Percentiles rank a stretch among this genome's conserved stretches.
These are phyloP conservation scores for Spergularia azorica DNA, from an alignment of 179 eudicot species.

Conservation along the genomic window DNA sequence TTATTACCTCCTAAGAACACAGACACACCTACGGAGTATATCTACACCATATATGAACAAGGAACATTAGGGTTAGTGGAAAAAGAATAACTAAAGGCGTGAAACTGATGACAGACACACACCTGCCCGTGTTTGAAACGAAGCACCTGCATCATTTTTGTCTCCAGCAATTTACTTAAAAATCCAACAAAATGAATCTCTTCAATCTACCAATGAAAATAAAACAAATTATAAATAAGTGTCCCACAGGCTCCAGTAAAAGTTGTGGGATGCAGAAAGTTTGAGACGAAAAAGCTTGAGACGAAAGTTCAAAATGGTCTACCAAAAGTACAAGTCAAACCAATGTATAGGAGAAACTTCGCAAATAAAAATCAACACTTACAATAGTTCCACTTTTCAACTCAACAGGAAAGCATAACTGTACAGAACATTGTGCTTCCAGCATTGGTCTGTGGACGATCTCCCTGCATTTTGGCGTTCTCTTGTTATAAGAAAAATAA, in stretches of 20 bases:
- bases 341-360: background rate
- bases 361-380: slow-evolving; percentile 16
- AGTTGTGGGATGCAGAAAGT: background rate
- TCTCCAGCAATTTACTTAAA: slow-evolving; percentile 83
- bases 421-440: slow-evolving; percentile 94
- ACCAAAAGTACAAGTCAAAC: too few relatives aligned
- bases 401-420: slow-evolving; percentile 82
- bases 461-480: slow-evolving; percentile 54
- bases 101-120: slow-evolving; percentile 1
- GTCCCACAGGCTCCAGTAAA: background rate
- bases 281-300: background rate
- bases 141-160: slow-evolving; percentile 81
- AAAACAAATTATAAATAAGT: background rate
- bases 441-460: slow-evolving; percentile 89
- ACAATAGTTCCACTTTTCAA: slow-evolving; percentile 81
- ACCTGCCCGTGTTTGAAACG: slow-evolving; percentile 97
- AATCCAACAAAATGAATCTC: slow-evolving; percentile 82
- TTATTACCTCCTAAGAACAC: slow-evolving; percentile 88
- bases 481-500: background rate
- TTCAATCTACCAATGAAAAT: slow-evolving; percentile 53
- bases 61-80: slow-evolving; percentile 15
- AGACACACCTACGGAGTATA: slow-evolving; percentile 85
- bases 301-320: background rate
- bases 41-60: slow-evolving; percentile 44
- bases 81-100: background rate